phyloP scores from a whole-genome alignment of 139 green algal genomes.

The Chara braunii region DNA sequence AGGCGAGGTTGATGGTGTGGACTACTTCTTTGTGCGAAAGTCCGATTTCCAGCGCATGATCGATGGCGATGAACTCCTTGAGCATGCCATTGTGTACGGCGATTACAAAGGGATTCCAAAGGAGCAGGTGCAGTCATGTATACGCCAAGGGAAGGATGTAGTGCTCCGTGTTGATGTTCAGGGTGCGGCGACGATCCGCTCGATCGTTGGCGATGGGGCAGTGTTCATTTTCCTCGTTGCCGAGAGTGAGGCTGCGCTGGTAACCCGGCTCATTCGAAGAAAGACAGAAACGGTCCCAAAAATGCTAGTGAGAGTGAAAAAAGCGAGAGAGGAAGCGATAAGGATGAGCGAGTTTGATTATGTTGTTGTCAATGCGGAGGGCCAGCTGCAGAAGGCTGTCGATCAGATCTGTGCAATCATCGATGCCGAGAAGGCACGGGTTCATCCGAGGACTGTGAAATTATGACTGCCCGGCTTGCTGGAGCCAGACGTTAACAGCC shows the following conservation, averaged over 20 bases:
- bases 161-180: constrained; percentile 89
- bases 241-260: constrained; percentile 69
- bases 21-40: constrained; percentile 87
- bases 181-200: constrained; percentile 69
- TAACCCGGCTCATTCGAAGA: constrained; percentile 62
- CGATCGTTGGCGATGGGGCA: constrained; percentile 58
- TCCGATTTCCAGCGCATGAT: constrained; percentile 85
- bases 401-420: constrained; percentile 68
- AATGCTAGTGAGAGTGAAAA: constrained; percentile 58
- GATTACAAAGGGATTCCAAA: constrained; percentile 92
- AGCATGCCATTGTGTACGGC: constrained; percentile 92
- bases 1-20: constrained; percentile 74
- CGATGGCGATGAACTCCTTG: constrained; percentile 62
- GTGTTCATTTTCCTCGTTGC: constrained; percentile 82
- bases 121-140: constrained; percentile 30
- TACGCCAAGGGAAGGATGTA: constrained; percentile 71
- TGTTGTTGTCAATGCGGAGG: constrained; percentile 81
- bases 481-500: too few species aligned
- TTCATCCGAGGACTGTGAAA: not conserved
- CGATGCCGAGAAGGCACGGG: constrained; percentile 63
- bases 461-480: too few species aligned
- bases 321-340: constrained; percentile 61
- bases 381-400: constrained; percentile 69
- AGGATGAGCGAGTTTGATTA: constrained; percentile 81
- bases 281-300: constrained; percentile 75